Percentiles rank a stretch among this genome's conserved stretches.
These are phyloP conservation scores for Henckelia pumila DNA, from an alignment of 257 asterid species.

Conservation along the genomic window DNA sequence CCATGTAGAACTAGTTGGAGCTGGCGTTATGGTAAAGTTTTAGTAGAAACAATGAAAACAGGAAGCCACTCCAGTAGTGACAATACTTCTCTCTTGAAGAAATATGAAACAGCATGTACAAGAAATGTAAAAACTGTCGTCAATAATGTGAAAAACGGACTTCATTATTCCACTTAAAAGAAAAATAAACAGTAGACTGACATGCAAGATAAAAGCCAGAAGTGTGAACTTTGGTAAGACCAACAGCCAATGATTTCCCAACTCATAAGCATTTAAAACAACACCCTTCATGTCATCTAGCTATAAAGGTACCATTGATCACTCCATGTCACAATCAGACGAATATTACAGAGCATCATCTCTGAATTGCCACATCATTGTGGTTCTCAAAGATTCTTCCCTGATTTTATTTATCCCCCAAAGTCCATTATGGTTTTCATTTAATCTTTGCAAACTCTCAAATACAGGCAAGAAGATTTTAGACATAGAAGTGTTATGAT, in stretches of 20 bases:
- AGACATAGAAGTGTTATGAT: slow-evolving; percentile 1
- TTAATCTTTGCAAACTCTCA: background rate
- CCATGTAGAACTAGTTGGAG: background rate
- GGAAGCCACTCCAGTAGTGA: background rate
- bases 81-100: background rate
- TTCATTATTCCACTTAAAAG: background rate
- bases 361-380: background rate
- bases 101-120: background rate
- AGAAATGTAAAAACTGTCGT: background rate
- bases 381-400: background rate
- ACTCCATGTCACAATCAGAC: slow-evolving; percentile 1
- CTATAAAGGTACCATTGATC: background rate
- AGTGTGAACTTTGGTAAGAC: background rate
- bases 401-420: background rate
- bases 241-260: slow-evolving; percentile 6
- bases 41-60: background rate
- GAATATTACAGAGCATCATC: background rate
- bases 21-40: background rate
- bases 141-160: background rate
- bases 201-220: background rate
- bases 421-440: background rate
- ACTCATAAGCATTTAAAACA: slow-evolving; percentile 14
- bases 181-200: background rate
- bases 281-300: background rate
- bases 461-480: slow-evolving; percentile 3